Evolutionary conservation across 495 filamentous ascomycete genomes (phyloP).

Genomic region (Podospora pseudocomata): DNA sequence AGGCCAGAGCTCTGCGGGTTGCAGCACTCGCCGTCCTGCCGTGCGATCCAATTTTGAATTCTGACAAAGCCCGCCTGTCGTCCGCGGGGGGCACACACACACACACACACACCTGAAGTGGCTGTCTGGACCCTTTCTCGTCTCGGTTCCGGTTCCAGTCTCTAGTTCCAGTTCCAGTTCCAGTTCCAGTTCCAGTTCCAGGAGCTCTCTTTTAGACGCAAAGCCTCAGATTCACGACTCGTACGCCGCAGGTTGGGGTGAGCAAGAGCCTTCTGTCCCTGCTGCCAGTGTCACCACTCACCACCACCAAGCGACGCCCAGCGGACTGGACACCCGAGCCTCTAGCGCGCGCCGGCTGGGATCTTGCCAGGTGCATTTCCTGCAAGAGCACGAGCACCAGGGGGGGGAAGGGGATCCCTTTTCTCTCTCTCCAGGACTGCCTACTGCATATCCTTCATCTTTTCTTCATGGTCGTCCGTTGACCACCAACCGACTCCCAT

Average conservation of each 20-base stretch:
- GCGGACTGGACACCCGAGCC: not conserved
- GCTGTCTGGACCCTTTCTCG: slow-evolving; percentile 17
- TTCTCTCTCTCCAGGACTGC: not conserved
- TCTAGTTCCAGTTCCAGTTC: too few relatives aligned
- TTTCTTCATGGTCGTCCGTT: not conserved
- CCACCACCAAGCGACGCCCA: not conserved
- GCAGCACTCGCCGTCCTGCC: not conserved
- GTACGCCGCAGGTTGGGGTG: slow-evolving; percentile 4
- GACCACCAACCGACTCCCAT: not conserved
- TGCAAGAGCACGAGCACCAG: slow-evolving; percentile 1
- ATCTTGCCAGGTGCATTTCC: not conserved
- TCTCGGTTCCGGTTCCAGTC: slow-evolving; percentile 14
- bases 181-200: not conserved
- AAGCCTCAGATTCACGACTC: slow-evolving; percentile 16
- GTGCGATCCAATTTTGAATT: slow-evolving; percentile 7
- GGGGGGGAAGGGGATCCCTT: not conserved
- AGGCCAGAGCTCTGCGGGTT: slow-evolving; percentile 15
- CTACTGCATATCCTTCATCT: not conserved
- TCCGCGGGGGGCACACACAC: not conserved
- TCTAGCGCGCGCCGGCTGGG: slow-evolving; percentile 1
- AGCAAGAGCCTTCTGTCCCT: not conserved
- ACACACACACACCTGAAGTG: slow-evolving; percentile 3
- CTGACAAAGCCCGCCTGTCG: not conserved
- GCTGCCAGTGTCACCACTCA: not conserved
- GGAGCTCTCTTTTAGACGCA: slow-evolving; percentile 11